These are phyloP conservation scores for Leptomonas seymouri DNA, from an alignment of 208 protist genomes.

Conservation along the genomic window DNA sequence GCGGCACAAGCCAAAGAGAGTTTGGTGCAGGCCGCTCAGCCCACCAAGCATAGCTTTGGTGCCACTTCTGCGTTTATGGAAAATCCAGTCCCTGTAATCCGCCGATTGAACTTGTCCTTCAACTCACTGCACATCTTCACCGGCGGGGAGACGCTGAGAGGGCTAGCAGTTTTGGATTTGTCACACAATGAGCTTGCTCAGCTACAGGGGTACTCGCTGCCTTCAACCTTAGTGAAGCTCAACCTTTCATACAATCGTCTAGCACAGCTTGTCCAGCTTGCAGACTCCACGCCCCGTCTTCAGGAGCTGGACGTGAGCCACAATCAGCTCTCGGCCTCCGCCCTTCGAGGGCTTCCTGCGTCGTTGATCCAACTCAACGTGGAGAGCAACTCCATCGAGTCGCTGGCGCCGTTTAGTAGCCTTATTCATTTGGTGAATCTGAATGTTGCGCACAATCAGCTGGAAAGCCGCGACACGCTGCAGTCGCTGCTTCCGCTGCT, in stretches of 20 bases:
- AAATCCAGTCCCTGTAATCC: conserved; percentile 29
- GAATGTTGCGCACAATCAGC: conserved; percentile 50
- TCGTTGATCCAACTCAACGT: conserved; percentile 47
- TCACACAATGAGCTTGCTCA: conserved; percentile 66
- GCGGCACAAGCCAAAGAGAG: conserved; percentile 31
- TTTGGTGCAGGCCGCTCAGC: neutral
- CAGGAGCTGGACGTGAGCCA: conserved; percentile 62
- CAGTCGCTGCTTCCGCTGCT: conserved; percentile 35
- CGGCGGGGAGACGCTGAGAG: conserved; percentile 48
- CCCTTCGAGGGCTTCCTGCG: conserved; percentile 38
- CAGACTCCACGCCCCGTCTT: conserved; percentile 40
- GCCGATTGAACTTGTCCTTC: conserved; percentile 65
- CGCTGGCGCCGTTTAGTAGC: conserved; percentile 36
- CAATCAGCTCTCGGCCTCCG: conserved; percentile 60
- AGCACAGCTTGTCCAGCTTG: conserved; percentile 38
- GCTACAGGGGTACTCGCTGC: conserved; percentile 47
- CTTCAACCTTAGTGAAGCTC: conserved; percentile 44
- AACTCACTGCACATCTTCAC: conserved; percentile 74
- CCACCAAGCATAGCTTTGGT: neutral
- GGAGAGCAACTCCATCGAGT: conserved; percentile 53
- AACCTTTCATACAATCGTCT: conserved; percentile 67
- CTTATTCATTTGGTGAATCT: conserved; percentile 49
- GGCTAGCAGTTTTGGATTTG: conserved; percentile 60
- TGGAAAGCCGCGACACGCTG: conserved; percentile 42
- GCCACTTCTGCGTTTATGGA: neutral